These are phyloP conservation scores for Reticulascus tulasneorum DNA, from an alignment of 2,329 filamentous ascomycete species.

Conservation along the genomic window DNA sequence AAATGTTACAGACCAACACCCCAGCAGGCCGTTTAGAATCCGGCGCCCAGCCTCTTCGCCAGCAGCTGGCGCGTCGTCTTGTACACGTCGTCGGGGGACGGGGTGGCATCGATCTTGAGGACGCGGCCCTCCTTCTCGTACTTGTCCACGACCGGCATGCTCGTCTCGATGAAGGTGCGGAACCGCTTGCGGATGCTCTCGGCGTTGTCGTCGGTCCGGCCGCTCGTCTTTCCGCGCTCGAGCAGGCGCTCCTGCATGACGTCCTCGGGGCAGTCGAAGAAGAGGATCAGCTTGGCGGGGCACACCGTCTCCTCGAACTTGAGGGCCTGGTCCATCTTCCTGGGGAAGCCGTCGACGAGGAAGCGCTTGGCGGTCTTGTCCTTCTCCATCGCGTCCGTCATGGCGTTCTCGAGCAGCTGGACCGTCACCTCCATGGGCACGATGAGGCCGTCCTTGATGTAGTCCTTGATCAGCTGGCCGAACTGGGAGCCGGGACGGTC, in stretches of 20 bases:
- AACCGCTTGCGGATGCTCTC: conserved; percentile 97
- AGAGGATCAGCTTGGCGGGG: conserved; percentile 78
- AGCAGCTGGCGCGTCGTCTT: conserved; percentile 48
- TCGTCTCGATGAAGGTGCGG: conserved; percentile 88
- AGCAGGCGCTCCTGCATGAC: conserved; percentile 82
- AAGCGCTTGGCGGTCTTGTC: conserved; percentile 60
- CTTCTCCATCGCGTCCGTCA: conserved; percentile 64
- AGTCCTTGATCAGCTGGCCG: conserved; percentile 85
- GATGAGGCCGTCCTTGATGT: conserved; percentile 92
- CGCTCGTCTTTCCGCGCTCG: conserved; percentile 88
- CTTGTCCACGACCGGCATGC: conserved; percentile 92
- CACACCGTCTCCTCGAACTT: conserved; percentile 92
- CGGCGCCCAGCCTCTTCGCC: conserved; percentile 44
- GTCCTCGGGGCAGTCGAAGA: conserved; percentile 88
- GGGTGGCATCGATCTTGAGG: conserved; percentile 72
- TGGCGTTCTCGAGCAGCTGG: conserved; percentile 88
- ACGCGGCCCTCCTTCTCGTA: conserved; percentile 75
- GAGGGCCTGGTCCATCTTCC: conserved; percentile 94
- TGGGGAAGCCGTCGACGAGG: conserved; percentile 78
- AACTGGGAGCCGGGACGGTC: conserved; percentile 81
- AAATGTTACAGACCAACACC: no score
- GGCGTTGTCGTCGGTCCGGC: conserved; percentile 86
- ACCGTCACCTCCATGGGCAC: conserved; percentile 99
- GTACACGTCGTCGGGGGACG: conserved; percentile 59
- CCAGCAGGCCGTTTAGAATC: no score